These are phyloP conservation scores for Aspergillus sp. DNA, from an alignment of 2,329 filamentous ascomycete species.

Conservation along the genomic window DNA sequence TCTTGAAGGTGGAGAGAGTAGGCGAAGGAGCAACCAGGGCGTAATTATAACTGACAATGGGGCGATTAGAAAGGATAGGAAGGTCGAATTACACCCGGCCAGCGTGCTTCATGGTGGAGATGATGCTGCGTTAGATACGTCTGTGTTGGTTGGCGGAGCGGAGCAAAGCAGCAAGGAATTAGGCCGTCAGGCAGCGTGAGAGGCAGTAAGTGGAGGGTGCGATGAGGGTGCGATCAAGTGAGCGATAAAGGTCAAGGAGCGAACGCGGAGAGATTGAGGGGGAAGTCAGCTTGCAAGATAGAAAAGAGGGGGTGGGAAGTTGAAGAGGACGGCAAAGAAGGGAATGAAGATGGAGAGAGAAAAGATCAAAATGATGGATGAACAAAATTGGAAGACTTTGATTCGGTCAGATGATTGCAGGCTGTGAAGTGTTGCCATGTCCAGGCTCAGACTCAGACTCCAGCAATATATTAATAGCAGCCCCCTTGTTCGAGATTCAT, in stretches of 20 bases:
- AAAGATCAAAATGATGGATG: neutral
- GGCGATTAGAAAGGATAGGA: slow-evolving; percentile 6
- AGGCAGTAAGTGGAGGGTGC: neutral
- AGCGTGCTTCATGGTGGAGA: slow-evolving; percentile 28
- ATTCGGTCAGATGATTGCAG: slow-evolving; percentile 6
- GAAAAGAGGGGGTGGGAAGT: neutral
- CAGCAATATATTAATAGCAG: slow-evolving; percentile 8
- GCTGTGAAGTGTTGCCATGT: slow-evolving; percentile 1
- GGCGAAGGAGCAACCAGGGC: neutral
- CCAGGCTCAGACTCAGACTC: neutral
- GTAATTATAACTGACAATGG: neutral
- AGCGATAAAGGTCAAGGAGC: neutral
- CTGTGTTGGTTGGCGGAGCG: slow-evolving; percentile 14
- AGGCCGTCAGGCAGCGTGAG: slow-evolving; percentile 25
- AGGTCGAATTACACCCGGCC: slow-evolving; percentile 19
- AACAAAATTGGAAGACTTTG: neutral
- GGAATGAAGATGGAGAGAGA: neutral
- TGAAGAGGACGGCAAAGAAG: neutral
- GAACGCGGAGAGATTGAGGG: neutral
- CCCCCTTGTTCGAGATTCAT: slow-evolving; percentile 9
- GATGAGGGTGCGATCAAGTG: slow-evolving; percentile 3
- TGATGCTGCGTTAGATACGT: slow-evolving; percentile 18
- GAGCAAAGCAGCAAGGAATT: slow-evolving; percentile 14
- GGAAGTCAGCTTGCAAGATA: neutral
- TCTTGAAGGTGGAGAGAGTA: neutral